Evolutionary conservation across 176 grass and related monocot species (phyloP), one percentile per base, ranked within the genome.

Genomic region (Oryza australiensis): DNA sequence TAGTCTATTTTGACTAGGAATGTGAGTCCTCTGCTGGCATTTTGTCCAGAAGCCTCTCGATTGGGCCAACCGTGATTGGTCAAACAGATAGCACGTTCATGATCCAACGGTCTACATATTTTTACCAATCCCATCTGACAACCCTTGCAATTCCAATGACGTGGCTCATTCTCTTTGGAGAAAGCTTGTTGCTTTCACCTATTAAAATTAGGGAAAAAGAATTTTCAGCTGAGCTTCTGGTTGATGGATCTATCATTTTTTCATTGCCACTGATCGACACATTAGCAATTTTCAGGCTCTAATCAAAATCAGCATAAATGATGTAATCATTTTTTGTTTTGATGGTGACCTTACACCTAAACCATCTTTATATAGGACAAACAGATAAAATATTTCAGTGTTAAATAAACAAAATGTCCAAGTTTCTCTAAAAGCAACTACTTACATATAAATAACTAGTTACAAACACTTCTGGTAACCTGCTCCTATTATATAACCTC

Each of bases 321-420:
- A 63, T 75, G 79, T 64, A 30, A 74, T 24, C 20, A 75, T n/a
- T 27, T 60, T 59, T 75, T 16, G 30, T 75, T 63, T 48, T 29
- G 76, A 88, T 75, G 3, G 30, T 15, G 37, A 84, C 76, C 55
- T 75, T 40, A 69, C 12, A 84, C 81, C 49, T 84, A 81, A 18
- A 27, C 34, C 42, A 82, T 73, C 26, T 4, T 59, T 66, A 30
- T 66, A 30, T 66, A 82, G 27, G 78, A 55, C 66, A 66, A 37
- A 82, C 11, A 12, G 9, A 53, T 20, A 57, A n/a, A n/a, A 66
- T 26, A 30, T 60, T 23, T 59, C 22, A 73, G 49, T 70, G 67
- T 26, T 3, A 22, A 42, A 37, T 12, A 29, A 64, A 53, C 13
- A 34, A 40, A 49, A 38, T 33, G 30, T 14, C 34, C 40, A 5